These are phyloP conservation scores for Aspergillus sp. DNA, from an alignment of 2,329 filamentous ascomycete species.

Conservation along the genomic window DNA sequence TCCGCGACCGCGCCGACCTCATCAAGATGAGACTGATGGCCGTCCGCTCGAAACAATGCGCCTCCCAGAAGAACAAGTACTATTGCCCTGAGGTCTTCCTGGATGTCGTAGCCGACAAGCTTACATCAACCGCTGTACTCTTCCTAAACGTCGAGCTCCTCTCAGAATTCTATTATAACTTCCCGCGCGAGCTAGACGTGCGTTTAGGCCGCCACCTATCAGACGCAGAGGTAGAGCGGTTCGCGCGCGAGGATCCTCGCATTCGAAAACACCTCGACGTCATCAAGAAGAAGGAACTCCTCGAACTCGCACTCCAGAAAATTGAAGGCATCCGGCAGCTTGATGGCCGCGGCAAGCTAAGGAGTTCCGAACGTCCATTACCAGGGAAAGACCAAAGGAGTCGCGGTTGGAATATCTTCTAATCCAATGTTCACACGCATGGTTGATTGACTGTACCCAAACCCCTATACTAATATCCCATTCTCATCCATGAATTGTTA, in stretches of 20 bases:
- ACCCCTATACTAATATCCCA: not conserved
- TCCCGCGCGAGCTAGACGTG: conserved; percentile 86
- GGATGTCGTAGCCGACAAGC: conserved; percentile 93
- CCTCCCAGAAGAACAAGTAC: conserved; percentile 83
- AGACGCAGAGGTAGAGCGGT: conserved; percentile 78
- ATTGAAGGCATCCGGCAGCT: conserved; percentile 88
- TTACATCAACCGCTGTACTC: conserved; percentile 90
- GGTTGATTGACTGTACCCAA: not conserved
- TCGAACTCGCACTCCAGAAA: conserved; percentile 91
- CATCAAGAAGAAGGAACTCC: conserved; percentile 84
- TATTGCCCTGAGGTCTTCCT: conserved; percentile 96
- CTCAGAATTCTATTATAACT: conserved; percentile 97
- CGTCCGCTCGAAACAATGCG: conserved; percentile 87
- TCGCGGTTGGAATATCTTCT: conserved; percentile 47
- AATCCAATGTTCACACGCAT: conserved; percentile 11
- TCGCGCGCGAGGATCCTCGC: conserved; percentile 90
- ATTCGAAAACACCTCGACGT: conserved; percentile 87
- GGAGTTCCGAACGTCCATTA: conserved; percentile 38
- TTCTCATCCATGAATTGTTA: not conserved
- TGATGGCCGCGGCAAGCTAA: conserved; percentile 69
- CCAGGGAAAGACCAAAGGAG: conserved; percentile 38
- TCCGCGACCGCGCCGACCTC: conserved; percentile 85
- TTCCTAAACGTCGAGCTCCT: conserved; percentile 97
- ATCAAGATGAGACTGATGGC: conserved; percentile 87
- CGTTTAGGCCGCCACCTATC: conserved; percentile 79